Conservation (phyloP, 495 filamentous ascomycete genomes). For the Podospora sp. region DNA sequence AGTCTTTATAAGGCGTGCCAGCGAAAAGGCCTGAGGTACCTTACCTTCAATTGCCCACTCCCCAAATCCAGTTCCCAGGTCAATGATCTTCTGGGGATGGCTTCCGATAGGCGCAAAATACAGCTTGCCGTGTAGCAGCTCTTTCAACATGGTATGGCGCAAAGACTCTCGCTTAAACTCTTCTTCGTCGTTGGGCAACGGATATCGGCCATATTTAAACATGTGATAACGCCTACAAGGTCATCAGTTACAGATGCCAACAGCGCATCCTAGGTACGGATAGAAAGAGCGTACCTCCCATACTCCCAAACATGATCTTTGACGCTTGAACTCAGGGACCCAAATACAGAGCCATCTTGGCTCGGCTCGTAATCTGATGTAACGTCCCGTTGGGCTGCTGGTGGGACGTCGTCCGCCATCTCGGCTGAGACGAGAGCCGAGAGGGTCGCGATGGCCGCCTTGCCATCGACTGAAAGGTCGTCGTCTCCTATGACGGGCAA, state of each 20-base stretch:
- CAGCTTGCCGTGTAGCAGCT: slow-evolving; percentile 59
- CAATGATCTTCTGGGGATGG: slow-evolving; percentile 62
- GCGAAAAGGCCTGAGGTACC: slow-evolving; percentile 41
- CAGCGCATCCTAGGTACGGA: background rate
- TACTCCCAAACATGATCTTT: slow-evolving; percentile 41
- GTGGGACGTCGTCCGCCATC: slow-evolving; percentile 34
- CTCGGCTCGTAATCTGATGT: slow-evolving; percentile 41
- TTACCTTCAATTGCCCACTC: slow-evolving; percentile 68
- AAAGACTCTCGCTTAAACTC: slow-evolving; percentile 47
- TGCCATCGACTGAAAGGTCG: background rate
- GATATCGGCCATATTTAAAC: slow-evolving; percentile 38
- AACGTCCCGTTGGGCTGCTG: slow-evolving; percentile 29
- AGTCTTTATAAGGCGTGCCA: no score
- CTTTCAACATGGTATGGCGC: slow-evolving; percentile 61
- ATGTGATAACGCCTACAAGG: slow-evolving; percentile 37
- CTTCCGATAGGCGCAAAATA: slow-evolving; percentile 60
- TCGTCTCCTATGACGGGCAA: background rate
- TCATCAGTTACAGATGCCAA: background rate
- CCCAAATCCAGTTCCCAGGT: slow-evolving; percentile 67
- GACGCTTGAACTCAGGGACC: slow-evolving; percentile 39
- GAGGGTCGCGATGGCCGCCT: background rate
- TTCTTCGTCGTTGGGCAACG: slow-evolving; percentile 43
- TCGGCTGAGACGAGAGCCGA: background rate
- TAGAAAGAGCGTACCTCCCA: slow-evolving; percentile 30
- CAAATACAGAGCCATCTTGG: slow-evolving; percentile 30